Evolutionary conservation across 2,329 filamentous ascomycete species (phyloP).

Genomic region (Ophiocordyceps camponoti-floridani): DNA sequence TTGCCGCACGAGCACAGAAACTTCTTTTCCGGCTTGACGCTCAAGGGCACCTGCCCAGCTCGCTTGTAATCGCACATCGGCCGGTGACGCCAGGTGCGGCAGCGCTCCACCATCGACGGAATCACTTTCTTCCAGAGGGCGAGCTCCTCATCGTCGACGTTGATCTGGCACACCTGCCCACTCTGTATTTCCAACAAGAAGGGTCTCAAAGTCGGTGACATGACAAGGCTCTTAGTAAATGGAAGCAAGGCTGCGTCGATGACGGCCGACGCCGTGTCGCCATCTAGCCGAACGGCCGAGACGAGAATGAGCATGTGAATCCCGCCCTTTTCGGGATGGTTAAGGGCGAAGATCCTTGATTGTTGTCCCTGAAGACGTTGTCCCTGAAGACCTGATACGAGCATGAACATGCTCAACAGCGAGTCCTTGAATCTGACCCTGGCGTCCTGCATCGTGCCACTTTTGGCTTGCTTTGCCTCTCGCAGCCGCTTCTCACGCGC

Average conservation of each 20-base stretch:
- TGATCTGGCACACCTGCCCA: slow-evolving; percentile 18
- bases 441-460: slow-evolving; percentile 10
- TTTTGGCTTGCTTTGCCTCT: slow-evolving; percentile 6
- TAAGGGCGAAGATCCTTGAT: slow-evolving; percentile 24
- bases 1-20: slow-evolving; percentile 27
- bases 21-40: slow-evolving; percentile 14
- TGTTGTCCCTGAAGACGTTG: slow-evolving; percentile 24
- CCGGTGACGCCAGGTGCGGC: slow-evolving; percentile 27
- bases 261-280: slow-evolving; percentile 20
- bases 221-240: slow-evolving; percentile 17
- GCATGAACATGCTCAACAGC: slow-evolving; percentile 26
- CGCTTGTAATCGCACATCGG: slow-evolving; percentile 23
- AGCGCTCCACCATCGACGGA: slow-evolving; percentile 26
- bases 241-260: slow-evolving; percentile 29
- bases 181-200: slow-evolving; percentile 20
- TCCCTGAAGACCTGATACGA: slow-evolving; percentile 25
- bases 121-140: slow-evolving; percentile 28
- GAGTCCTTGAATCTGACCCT: slow-evolving; percentile 30
- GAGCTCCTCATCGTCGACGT: slow-evolving; percentile 38
- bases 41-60: slow-evolving; percentile 18
- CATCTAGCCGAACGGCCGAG: slow-evolving; percentile 25
- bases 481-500: slow-evolving; percentile 20
- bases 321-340: slow-evolving; percentile 16
- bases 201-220: slow-evolving; percentile 12
- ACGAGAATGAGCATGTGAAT: slow-evolving; percentile 19